These are phyloP conservation scores for Fusarium sp. DNA, from an alignment of 2,329 filamentous ascomycete genomes.

Conservation along the genomic window DNA sequence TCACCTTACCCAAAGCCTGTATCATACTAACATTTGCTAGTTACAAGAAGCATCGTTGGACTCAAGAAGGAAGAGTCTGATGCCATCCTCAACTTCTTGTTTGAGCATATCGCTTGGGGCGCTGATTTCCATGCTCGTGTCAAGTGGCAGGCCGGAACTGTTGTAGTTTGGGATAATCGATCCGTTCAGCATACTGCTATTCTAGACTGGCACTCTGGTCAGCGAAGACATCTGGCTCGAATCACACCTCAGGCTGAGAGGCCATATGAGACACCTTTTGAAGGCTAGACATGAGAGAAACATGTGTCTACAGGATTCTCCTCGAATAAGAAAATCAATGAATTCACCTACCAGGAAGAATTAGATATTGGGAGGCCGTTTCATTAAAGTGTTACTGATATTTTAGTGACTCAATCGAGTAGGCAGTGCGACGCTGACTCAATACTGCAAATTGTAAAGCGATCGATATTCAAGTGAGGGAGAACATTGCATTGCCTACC, in stretches of 20 bases:
- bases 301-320: background rate
- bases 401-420: background rate
- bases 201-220: conserved; percentile 83
- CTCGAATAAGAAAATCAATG: too few species aligned
- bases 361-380: background rate
- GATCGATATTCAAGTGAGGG: background rate
- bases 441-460: background rate
- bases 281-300: conserved; percentile 24
- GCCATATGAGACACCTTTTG: conserved; percentile 75
- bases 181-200: conserved; percentile 83
- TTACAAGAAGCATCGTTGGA: conserved; percentile 83
- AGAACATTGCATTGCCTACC: background rate
- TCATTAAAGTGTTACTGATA: background rate
- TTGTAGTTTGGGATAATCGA: conserved; percentile 89
- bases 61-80: conserved; percentile 91
- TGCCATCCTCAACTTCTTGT: conserved; percentile 77
- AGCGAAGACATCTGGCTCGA: conserved; percentile 81
- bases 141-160: conserved; percentile 82
- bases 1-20: background rate
- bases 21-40: conserved; percentile 52
- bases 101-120: conserved; percentile 61
- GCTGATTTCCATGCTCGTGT: conserved; percentile 79
- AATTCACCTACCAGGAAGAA: background rate
- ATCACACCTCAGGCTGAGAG: conserved; percentile 86
- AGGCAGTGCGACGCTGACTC: background rate